Base-by-base conservation (phyloP, 2,329 filamentous ascomycete species). In the Cercospora zeina region DNA sequence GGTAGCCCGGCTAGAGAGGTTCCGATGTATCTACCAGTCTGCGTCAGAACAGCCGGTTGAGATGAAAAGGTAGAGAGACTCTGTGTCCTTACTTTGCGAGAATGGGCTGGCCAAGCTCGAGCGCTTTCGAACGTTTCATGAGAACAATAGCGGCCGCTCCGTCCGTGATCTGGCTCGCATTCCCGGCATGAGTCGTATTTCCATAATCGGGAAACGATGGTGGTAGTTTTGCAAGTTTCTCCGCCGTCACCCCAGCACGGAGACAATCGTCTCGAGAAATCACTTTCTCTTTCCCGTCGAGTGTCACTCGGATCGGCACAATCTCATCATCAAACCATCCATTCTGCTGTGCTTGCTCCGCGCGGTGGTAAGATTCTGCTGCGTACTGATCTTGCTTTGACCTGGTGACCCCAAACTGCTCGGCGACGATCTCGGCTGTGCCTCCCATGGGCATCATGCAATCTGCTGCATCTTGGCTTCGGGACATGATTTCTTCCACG, bases 351-450 rank as follows among this genome's bases (percentile, higher is more conserved):
- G 93, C 92, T 19, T 80, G 77, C 0, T 87, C 83, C 0, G 93
- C 93, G 56, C 89, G 85, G 50, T 78, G 78, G 74, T 96, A 92
- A 24, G 86, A 90, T 70, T 85, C 81, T 2, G 87, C 87, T 0
- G 92, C 91, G 68, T 96, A 91, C 1, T 82, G 87, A 72, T 96
- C 93, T 77, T 96, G 91, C 67, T 93, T 90, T 1, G 80, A 82
- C 19, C 92, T 80, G 4, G 78, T 83, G 34, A 97, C 84, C 16
- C 84, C 83, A 72, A 96, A 95, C 51, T 91, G 80, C 69, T 80
- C 77, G 0, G 92, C 91, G 0, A 96, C 91, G 70, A 96, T 96
- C 80, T 96, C 93, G 6, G 86, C 87, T 5, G 93, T 96, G 1
- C 62, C 62, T 4, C 60, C 61, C 93, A 97, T 97, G 68, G 88